phyloP scores from a whole-genome alignment of 2,329 filamentous ascomycete species.

The Botrytis pseudocinerea region DNA sequence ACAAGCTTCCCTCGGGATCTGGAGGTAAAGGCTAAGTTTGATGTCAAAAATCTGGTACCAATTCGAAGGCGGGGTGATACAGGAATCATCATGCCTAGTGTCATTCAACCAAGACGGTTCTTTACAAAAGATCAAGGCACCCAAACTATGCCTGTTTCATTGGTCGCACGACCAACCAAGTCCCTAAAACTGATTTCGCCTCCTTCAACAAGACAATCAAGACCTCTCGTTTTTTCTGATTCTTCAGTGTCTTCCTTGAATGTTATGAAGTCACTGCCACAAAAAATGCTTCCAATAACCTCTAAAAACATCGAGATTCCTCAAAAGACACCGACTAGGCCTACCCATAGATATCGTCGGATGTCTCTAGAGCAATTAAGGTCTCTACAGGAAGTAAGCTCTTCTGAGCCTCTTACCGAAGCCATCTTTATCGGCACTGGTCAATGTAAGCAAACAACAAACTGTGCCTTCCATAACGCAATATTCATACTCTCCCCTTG shows the following conservation, averaged over 20 bases:
- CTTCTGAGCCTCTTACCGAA: neutral
- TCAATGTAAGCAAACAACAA: conserved; percentile 23
- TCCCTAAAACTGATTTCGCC: neutral
- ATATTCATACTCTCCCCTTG: conserved; percentile 37
- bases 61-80: conserved; percentile 6
- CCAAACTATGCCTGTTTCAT: neutral
- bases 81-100: neutral
- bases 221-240: neutral
- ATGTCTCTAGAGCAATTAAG: neutral
- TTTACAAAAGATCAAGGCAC: neutral
- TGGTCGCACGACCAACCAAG: neutral
- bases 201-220: neutral
- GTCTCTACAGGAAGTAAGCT: neutral
- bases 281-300: neutral
- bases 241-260: neutral
- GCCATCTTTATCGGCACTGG: conserved; percentile 25
- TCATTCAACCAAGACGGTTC: neutral
- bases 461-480: conserved; percentile 29
- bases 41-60: neutral
- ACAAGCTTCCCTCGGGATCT: conserved; percentile 10
- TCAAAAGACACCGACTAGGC: neutral
- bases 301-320: neutral
- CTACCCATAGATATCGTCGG: neutral
- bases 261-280: neutral
- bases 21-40: neutral